Evolutionary conservation across 345 rosid genomes (phyloP).

Genomic region (Abelmoschus esculentus): DNA sequence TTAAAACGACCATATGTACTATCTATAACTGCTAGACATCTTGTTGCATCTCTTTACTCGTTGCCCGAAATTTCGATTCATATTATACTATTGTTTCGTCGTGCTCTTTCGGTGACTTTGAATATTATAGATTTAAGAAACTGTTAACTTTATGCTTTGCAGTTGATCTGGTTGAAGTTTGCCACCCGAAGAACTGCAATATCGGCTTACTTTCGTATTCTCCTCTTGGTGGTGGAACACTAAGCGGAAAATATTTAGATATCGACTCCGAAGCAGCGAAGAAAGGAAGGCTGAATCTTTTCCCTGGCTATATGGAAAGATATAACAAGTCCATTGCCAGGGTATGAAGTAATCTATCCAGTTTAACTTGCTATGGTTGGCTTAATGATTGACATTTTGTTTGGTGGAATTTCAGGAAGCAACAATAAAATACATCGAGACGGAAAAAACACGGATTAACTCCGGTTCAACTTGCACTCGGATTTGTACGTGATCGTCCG

Average conservation of each 20-base stretch:
- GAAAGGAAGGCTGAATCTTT: slow-evolving; percentile 69
- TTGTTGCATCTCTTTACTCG: not conserved
- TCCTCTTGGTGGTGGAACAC: slow-evolving; percentile 68
- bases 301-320: slow-evolving; percentile 90
- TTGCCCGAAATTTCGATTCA: not conserved
- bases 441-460: slow-evolving; percentile 60
- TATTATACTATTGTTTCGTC: too few species aligned
- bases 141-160: slow-evolving; percentile 18
- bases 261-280: slow-evolving; percentile 54
- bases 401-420: slow-evolving; percentile 49
- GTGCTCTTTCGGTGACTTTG: not conserved
- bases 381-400: not conserved
- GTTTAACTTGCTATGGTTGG: not conserved
- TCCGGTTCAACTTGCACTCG: slow-evolving; percentile 70
- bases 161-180: slow-evolving; percentile 86
- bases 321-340: slow-evolving; percentile 54
- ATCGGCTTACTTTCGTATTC: slow-evolving; percentile 81
- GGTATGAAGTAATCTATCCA: slow-evolving; percentile 29
- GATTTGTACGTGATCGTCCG: slow-evolving; percentile 68
- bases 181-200: slow-evolving; percentile 80
- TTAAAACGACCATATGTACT: not conserved
- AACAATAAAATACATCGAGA: slow-evolving; percentile 50
- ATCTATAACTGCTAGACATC: not conserved
- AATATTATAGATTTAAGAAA: not conserved
- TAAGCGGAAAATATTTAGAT: slow-evolving; percentile 70